phyloP scores from a whole-genome alignment of 306 rosid species.

The Coriaria nepalensis region DNA sequence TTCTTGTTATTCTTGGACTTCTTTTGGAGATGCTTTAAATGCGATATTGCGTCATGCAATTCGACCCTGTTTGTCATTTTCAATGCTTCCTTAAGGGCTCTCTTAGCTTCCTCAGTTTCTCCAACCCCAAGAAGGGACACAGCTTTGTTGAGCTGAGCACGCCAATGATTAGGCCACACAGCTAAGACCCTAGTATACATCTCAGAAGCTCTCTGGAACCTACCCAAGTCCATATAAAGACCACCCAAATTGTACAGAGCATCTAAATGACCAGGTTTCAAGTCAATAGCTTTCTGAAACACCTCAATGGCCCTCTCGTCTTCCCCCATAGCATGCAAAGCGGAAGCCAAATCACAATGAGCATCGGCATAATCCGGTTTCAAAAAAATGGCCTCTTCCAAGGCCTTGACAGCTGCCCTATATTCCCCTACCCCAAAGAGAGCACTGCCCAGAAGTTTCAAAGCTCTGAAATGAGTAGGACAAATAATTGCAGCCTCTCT shows the following conservation, averaged over 20 bases:
- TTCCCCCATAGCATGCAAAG: slow-evolving; percentile 86
- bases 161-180: slow-evolving; percentile 97
- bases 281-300: slow-evolving; percentile 94
- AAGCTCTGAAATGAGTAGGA: slow-evolving; percentile 94
- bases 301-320: slow-evolving; percentile 94
- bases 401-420: slow-evolving; percentile 87
- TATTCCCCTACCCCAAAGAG: slow-evolving; percentile 96
- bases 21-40: slow-evolving; percentile 90
- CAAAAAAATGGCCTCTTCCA: slow-evolving; percentile 92
- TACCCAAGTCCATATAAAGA: slow-evolving; percentile 83
- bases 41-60: slow-evolving; percentile 87
- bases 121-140: slow-evolving; percentile 90
- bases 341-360: slow-evolving; percentile 94
- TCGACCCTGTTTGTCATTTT: slow-evolving; percentile 98
- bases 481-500: slow-evolving; percentile 97
- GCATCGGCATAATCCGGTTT: slow-evolving; percentile 95
- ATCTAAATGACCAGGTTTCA: slow-evolving; percentile 87
- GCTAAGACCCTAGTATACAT: slow-evolving; percentile 92
- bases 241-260: slow-evolving; percentile 95
- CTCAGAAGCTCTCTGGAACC: slow-evolving; percentile 96
- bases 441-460: slow-evolving; percentile 93
- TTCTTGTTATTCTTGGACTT: slow-evolving; percentile 54
- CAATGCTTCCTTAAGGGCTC: slow-evolving; percentile 84
- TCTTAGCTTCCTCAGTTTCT: slow-evolving; percentile 84
- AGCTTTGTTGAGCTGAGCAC: slow-evolving; percentile 96